Base-by-base conservation (phyloP, 306 rosid genomes). In the Sophora flavescens region DNA sequence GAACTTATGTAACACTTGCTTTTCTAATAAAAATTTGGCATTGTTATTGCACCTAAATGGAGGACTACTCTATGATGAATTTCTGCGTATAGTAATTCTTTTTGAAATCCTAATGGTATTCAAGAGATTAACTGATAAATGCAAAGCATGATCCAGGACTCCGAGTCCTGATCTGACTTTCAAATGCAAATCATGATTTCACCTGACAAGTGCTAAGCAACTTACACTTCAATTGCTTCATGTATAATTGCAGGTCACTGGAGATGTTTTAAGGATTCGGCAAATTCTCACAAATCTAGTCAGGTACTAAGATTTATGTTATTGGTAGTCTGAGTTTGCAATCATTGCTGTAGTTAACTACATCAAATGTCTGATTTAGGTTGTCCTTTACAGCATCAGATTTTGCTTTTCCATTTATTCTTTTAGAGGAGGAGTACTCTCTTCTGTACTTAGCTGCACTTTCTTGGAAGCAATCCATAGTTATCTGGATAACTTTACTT, bases 251-350 rank as follows among this genome's bases (percentile, higher is more conserved):
- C 90, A 94, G 98, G 93, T 92, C 74, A 83, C 90, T 12, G 99
- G 99, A 45, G 99, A 92, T 74, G 99, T 96, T 79, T 85, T 96
- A 77, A 87, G 99, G 85, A 92, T 96, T 81, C 90, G 99, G 75
- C 99, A 96, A 83, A 96, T 91, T 48, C 98, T 96, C 68, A 96
- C 99, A 67, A 96, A 96, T 87, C 84, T 96, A 87, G 84, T 96
- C 86, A 92, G 97, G 98, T 94, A 78, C 33, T 52, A 42, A 13
- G 66, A 63, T 53, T 80, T 12, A 8, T 70, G 28, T 12, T 14
- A 22, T 22, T 77, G 32, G 60, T 41, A 60, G 14, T 74, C 22
- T 9, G 38, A 60, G 53, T 48, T 56, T 44, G 33, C 53, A 35
- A 74, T 16, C 0, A 6, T 28, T 30, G 1, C 13, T 47, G 4